Conservation (phyloP, 164 flowering plant species). For the Stephania cephalantha region DNA sequence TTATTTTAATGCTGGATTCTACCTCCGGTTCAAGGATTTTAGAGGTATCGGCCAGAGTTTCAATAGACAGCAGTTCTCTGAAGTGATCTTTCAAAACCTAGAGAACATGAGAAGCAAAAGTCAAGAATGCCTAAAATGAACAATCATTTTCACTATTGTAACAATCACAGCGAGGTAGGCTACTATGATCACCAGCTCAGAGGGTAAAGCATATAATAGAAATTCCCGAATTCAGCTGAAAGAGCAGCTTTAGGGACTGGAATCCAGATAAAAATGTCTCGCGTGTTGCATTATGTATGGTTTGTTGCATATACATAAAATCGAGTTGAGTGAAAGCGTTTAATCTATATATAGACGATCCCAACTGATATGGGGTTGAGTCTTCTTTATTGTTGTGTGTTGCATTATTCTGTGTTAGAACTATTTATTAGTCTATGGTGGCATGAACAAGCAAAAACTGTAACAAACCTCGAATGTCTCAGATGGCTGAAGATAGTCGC, state of each 20-base stretch:
- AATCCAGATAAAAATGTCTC: too few relatives aligned
- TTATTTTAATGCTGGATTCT: slow-evolving; percentile 33
- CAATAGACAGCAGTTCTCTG: slow-evolving; percentile 77
- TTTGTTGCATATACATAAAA: too few relatives aligned
- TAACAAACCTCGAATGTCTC: slow-evolving; percentile 73
- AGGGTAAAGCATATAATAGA: neutral
- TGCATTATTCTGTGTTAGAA: neutral
- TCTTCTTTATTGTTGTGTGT: neutral
- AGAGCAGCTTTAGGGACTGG: too few relatives aligned
- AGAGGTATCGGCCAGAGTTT: slow-evolving; percentile 40
- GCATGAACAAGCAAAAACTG: neutral
- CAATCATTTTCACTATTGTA: neutral
- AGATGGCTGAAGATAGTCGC: slow-evolving; percentile 74
- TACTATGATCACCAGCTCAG: neutral
- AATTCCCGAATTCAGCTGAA: too few relatives aligned
- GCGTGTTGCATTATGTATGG: too few relatives aligned
- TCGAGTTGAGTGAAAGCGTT: too few relatives aligned
- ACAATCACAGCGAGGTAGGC: neutral
- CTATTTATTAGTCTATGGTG: neutral
- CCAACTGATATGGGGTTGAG: too few relatives aligned
- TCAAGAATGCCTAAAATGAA: neutral
- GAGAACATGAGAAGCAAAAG: slow-evolving; percentile 13
- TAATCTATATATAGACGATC: too few relatives aligned
- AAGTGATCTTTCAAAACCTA: slow-evolving; percentile 72
- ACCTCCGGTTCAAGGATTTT: slow-evolving; percentile 54